Evolutionary conservation across 106 monocot genomes (phyloP).

Genomic region (Iris macrosiphon): DNA sequence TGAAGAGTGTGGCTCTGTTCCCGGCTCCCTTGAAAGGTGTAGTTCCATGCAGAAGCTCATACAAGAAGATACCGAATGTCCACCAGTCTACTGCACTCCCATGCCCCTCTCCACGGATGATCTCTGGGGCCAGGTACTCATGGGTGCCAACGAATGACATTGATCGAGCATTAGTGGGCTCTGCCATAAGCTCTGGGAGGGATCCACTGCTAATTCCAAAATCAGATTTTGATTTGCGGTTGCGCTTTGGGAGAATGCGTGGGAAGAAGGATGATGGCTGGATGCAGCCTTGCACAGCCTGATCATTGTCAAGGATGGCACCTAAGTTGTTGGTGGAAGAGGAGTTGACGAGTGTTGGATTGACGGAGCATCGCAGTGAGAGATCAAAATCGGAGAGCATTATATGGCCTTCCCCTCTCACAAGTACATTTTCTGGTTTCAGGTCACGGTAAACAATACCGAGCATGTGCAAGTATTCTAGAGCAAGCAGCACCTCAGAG

Average conservation of each 20-base stretch:
- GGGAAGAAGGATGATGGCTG: constrained; percentile 25
- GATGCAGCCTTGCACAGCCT: constrained; percentile 19
- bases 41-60: constrained; percentile 20
- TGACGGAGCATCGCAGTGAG: constrained; percentile 38
- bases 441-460: constrained; percentile 21
- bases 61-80: constrained; percentile 26
- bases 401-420: constrained; percentile 61
- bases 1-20: constrained; percentile 18
- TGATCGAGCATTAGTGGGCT: constrained; percentile 20
- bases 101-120: constrained; percentile 20
- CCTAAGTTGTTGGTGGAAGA: constrained; percentile 4
- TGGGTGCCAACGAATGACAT: constrained; percentile 28
- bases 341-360: constrained; percentile 22
- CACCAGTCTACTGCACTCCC: constrained; percentile 26
- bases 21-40: constrained; percentile 26
- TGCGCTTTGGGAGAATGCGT: constrained; percentile 21
- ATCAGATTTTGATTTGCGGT: constrained; percentile 22
- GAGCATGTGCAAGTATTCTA: constrained; percentile 24
- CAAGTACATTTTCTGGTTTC: constrained; percentile 26
- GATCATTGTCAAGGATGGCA: constrained; percentile 11
- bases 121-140: constrained; percentile 26
- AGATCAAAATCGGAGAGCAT: constrained; percentile 99
- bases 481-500: constrained; percentile 23
- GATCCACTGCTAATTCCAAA: constrained; percentile 8
- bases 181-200: constrained; percentile 26